Percentiles rank a stretch among this genome's conserved stretches.
Evolutionary conservation across 352 stramenopile species (phyloP).

Genomic region (Globisporangium abappressorium): DNA sequence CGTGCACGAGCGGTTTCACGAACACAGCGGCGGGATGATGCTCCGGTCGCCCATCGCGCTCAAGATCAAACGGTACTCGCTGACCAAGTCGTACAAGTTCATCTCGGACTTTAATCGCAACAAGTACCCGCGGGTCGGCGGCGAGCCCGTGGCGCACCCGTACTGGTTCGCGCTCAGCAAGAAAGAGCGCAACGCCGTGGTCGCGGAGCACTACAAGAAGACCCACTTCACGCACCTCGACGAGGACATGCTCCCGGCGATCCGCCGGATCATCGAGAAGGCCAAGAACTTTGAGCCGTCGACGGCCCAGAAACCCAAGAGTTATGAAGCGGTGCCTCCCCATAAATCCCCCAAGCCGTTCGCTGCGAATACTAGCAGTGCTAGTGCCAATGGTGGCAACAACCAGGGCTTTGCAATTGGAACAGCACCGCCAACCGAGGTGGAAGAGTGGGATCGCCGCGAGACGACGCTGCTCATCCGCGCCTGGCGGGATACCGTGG

Average conservation of each 20-base stretch:
- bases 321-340: neutral
- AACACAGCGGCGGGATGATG: neutral
- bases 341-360: neutral
- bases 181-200: conserved; percentile 12
- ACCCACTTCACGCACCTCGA: conserved; percentile 17
- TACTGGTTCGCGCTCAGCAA: conserved; percentile 16
- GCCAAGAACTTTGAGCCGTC: conserved; percentile 9
- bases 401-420: neutral
- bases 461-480: conserved; percentile 15
- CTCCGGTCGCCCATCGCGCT: conserved; percentile 12
- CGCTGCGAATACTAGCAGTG: neutral
- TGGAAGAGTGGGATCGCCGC: conserved; percentile 8
- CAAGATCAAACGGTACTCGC: conserved; percentile 20
- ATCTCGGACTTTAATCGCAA: conserved; percentile 16
- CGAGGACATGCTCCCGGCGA: conserved; percentile 15
- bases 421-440: neutral
- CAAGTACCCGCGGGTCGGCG: conserved; percentile 14
- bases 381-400: neutral
- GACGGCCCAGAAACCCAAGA: neutral
- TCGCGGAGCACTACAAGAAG: conserved; percentile 18
- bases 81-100: conserved; percentile 18
- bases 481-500: conserved; percentile 10
- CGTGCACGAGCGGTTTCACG: conserved; percentile 11
- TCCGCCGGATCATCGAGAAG: conserved; percentile 14
- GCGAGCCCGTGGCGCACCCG: neutral